Evolutionary conservation across 2,329 filamentous ascomycete species (phyloP).

Genomic region (Alternaria hordeiaustralica): DNA sequence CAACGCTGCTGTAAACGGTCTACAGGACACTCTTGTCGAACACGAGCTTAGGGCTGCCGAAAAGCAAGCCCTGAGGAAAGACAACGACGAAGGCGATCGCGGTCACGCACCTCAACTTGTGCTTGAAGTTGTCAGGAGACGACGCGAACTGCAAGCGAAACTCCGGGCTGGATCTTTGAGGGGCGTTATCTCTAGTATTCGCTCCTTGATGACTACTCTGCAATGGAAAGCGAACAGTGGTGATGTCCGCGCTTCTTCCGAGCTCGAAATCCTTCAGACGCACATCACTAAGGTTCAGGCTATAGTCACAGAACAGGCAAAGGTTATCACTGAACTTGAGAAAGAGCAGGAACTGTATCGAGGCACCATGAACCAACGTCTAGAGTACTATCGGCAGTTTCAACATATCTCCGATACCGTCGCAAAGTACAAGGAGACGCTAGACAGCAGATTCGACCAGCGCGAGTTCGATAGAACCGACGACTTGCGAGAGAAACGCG

Average conservation of each 20-base stretch:
- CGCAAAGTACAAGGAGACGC: constrained; percentile 71
- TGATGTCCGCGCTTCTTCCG: constrained; percentile 63
- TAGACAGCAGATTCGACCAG: constrained; percentile 63
- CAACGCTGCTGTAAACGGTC: constrained; percentile 75
- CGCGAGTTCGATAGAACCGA: constrained; percentile 52
- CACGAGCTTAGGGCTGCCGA: constrained; percentile 73
- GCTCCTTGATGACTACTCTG: constrained; percentile 66
- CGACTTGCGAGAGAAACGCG: constrained; percentile 59
- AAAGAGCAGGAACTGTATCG: constrained; percentile 79
- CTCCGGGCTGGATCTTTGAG: constrained; percentile 69
- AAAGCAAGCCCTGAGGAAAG: constrained; percentile 64
- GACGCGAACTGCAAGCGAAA: constrained; percentile 58
- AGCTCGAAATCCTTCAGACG: constrained; percentile 68
- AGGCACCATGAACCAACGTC: constrained; percentile 78
- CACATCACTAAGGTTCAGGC: constrained; percentile 67
- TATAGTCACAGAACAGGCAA: constrained; percentile 60
- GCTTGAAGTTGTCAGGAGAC: constrained; percentile 59
- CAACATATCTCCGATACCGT: constrained; percentile 92
- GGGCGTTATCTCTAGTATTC: constrained; percentile 72
- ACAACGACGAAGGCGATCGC: constrained; percentile 55
- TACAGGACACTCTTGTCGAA: constrained; percentile 75
- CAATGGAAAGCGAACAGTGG: constrained; percentile 64
- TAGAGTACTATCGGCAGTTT: constrained; percentile 90
- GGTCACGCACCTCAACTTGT: constrained; percentile 76
- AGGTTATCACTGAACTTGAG: constrained; percentile 61